Base-by-base conservation (phyloP, 2,329 filamentous ascomycete species). In the Diaporthe caulivora region DNA sequence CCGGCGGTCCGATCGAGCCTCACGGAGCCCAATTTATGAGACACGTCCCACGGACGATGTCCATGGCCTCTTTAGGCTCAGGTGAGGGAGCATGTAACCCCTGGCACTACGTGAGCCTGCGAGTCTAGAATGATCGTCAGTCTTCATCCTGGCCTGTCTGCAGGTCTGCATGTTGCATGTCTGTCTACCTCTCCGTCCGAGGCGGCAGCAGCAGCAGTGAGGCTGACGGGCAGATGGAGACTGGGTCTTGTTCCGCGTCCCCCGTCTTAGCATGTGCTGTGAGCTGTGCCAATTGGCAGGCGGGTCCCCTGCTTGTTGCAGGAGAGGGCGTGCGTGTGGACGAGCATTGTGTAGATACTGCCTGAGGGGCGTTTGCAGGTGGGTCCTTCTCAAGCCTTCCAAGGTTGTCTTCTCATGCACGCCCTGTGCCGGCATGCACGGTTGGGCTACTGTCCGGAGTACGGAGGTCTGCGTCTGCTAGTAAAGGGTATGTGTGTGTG, bases 281-380 rank as follows among this genome's bases (percentile, higher is more conserved):
- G 47, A 64, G 47, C 64, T 60, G 67, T 74, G 40, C 68, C 54
- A 71, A 37, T 7, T 17, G 34, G 40, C 44, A 29, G 65, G 65
- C 29, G 65, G 70, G 73, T 15, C 53, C 57, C 42, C 57, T 54
- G 55, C 72, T 67, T 44, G 24, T 34, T 70, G 72, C 21, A 65
- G 47, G 21, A 54, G 34, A 31, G 29, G 54, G 18, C 37, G 54
- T 74, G 69, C 54, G 37, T 40, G 37, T 13, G 37, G 37, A 40
- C 37, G 37, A 40, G 37, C 37, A 10, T 40, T 34, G 5, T 34
- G 34, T 5, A 5, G 15, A n/a, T 47, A 10, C 54, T 60, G 57
- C 47, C 2, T 34, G 21, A 65, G 60, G 29, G 49, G 42, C 34
- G 29, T 40, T 24, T 44, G 9, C 17, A 31, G 42, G 40, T 53